phyloP scores from a whole-genome alignment of 2,329 filamentous ascomycete genomes.

The Zelopaecilomyces penicillatus region DNA sequence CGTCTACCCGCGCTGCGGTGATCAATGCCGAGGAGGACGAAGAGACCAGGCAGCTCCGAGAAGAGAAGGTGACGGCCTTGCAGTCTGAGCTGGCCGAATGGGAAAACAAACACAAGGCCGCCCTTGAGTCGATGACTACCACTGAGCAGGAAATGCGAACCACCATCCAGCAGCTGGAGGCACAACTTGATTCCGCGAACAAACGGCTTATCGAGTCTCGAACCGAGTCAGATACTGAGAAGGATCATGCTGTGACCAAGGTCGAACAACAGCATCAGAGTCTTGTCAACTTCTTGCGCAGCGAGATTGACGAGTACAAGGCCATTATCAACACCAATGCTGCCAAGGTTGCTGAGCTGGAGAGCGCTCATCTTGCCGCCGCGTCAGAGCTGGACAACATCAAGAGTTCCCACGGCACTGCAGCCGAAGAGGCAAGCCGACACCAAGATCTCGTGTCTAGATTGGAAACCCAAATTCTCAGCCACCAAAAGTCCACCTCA shows the following conservation, averaged over 20 bases:
- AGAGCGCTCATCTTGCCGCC: constrained; percentile 60
- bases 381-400: constrained; percentile 61
- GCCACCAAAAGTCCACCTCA: constrained; percentile 51
- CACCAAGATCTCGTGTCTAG: constrained; percentile 41
- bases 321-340: constrained; percentile 60
- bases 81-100: constrained; percentile 64
- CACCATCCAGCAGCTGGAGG: constrained; percentile 67
- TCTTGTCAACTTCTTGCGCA: constrained; percentile 54
- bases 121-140: constrained; percentile 60
- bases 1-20: constrained; percentile 16
- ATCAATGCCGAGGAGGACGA: constrained; percentile 16
- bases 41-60: constrained; percentile 33
- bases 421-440: constrained; percentile 33
- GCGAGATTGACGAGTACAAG: constrained; percentile 76
- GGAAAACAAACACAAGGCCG: constrained; percentile 66
- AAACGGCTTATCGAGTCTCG: constrained; percentile 39
- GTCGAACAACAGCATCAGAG: constrained; percentile 49
- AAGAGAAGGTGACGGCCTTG: constrained; percentile 55
- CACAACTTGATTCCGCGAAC: constrained; percentile 44
- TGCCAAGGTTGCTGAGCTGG: constrained; percentile 62
- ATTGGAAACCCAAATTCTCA: constrained; percentile 50
- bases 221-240: constrained; percentile 28
- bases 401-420: constrained; percentile 48
- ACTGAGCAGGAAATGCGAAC: constrained; percentile 65
- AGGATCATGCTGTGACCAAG: constrained; percentile 14